A percentile compares a stretch with the other conserved stretches of the same genome.
phyloP scores from a whole-genome alignment of 1,284 basidiomycete genomes.

The Cutaneotrichosporon cutaneum region DNA sequence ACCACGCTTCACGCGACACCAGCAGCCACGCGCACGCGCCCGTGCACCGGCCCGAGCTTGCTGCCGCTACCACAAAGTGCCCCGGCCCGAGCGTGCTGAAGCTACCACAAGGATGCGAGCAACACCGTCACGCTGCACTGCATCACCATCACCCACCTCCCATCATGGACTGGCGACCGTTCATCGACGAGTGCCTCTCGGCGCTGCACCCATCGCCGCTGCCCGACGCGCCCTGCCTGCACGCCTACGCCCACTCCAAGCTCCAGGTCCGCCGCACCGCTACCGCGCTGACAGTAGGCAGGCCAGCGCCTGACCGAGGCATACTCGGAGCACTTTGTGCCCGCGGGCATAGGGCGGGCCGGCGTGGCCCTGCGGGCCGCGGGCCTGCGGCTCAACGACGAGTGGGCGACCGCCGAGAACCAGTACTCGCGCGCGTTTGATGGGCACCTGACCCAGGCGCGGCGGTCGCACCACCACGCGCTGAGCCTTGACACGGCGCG shows the following conservation, averaged over 20 bases:
- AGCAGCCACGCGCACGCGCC: background rate
- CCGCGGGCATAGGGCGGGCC: background rate
- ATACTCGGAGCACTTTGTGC: conserved; percentile 4
- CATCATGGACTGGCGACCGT: conserved; percentile 3
- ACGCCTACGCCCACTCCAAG: conserved; percentile 6
- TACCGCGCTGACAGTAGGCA: background rate
- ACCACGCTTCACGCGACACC: background rate
- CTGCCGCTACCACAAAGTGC: background rate
- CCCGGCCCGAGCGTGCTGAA: too few species aligned
- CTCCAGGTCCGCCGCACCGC: background rate
- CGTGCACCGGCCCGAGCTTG: background rate
- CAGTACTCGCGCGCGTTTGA: conserved; percentile 4
- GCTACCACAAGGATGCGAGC: background rate
- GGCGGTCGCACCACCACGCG: conserved; percentile 2
- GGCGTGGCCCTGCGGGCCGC: conserved; percentile 4
- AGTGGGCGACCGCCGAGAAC: conserved; percentile 6
- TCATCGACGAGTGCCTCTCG: conserved; percentile 4
- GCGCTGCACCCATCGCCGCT: conserved; percentile 5
- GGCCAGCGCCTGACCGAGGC: conserved; percentile 4
- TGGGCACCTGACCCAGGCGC: background rate
- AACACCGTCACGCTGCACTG: background rate
- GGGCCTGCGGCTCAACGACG: conserved; percentile 1
- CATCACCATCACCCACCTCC: background rate
- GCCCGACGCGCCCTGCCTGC: conserved; percentile 2
- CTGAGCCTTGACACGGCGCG: background rate